Conservation (phyloP, 2,329 filamentous ascomycete species). For the Helotiales sp. region DNA sequence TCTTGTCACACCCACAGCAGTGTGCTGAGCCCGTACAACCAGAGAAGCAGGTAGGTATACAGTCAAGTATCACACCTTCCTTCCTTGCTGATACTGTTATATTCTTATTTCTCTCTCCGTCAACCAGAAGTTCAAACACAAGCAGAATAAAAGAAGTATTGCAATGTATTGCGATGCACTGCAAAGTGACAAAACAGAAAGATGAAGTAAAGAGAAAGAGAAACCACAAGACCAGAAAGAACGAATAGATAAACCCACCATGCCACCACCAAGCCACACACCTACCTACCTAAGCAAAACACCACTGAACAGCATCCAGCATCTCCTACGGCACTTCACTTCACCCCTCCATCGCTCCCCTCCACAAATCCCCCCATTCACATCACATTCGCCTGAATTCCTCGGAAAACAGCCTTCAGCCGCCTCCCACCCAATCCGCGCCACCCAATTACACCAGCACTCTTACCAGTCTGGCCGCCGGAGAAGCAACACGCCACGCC, state of each 20-base stretch:
- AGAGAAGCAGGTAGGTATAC: not conserved
- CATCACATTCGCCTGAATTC: not conserved
- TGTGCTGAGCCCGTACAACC: not conserved
- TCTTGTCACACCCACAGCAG: not conserved
- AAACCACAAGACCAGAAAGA: not conserved
- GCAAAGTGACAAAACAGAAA: not conserved
- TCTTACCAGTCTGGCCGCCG: not conserved
- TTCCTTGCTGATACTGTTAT: not conserved
- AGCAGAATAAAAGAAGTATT: not conserved
- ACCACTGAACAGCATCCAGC: not conserved
- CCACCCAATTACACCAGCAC: not conserved
- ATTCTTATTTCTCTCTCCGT: not conserved
- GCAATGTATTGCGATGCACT: too few relatives aligned
- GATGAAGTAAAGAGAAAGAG: not conserved
- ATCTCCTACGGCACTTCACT: not conserved
- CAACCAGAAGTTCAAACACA: not conserved
- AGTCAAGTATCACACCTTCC: slow-evolving; percentile 1
- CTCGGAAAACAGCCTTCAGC: not conserved
- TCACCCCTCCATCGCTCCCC: too few relatives aligned
- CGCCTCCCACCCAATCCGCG: not conserved
- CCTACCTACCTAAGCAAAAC: not conserved
- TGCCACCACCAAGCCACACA: not conserved
- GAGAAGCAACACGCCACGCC: not conserved
- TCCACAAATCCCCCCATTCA: not conserved
- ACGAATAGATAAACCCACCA: slow-evolving; percentile 1